Base-by-base conservation (phyloP, 768 basidiomycete species). In the Boletus sensibilis region DNA sequence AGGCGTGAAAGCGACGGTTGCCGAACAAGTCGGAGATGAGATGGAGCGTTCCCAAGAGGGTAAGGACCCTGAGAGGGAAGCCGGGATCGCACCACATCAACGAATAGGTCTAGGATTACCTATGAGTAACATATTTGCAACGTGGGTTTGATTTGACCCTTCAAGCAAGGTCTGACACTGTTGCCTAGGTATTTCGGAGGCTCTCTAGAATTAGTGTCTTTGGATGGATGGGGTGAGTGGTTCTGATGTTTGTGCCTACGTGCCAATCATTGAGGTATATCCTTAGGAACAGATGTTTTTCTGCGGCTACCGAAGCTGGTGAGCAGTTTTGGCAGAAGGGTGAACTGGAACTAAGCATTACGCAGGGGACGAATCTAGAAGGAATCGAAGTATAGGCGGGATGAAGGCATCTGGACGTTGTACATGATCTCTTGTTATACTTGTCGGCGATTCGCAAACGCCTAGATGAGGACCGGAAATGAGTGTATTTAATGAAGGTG, bases 121-220 rank as follows among this genome's bases (percentile, higher is more conserved):
- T 0, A 91, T 94, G 90, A 90, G 92, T 68, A 88, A 91, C 64
- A 92, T 94, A 35, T 93, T 85, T 70, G 85, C 92, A 56, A 92
- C 86, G 82, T 90, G 63, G 55, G 82, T 71, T 29, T 43, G n/a
- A 20, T 47, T 58, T 47, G 25, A 23, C 5, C 40, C 34, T 34
- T 21, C 33, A 46, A 51, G 45, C 25, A 12, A 40, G 21, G 27
- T 16, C 41, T 50, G 58, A 55, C 42, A 27, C 13, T 10, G 39
- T 23, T 53, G 49, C 23, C 25, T 42, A 91, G 89, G 49, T 93
- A 92, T 71, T 92, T 92, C 63, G 90, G 91, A 21, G 92, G 92
- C 8, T 87, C 86, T 3, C 69, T 94, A 41, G 87, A 91, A 55
- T 72, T 93, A 18, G 83, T 92, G 9, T 87, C 89, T 10, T 64